Conservation (phyloP, 129 eudicot species). For the Escallonia herrerae region DNA sequence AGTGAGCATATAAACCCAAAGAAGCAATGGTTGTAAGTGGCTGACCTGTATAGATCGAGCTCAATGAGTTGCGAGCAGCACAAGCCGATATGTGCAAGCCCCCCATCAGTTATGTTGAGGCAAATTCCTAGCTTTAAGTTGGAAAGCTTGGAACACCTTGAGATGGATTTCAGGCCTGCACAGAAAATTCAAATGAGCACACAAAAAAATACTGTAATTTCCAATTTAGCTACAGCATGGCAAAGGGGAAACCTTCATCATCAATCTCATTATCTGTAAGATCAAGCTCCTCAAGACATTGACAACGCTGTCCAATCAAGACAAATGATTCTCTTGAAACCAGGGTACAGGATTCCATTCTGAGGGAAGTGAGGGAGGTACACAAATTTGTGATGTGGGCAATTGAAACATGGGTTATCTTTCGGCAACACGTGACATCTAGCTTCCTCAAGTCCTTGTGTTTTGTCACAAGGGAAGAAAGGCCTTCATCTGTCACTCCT, state of each 20-base stretch:
- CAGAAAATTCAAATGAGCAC: conserved; percentile 7
- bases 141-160: conserved; percentile 64
- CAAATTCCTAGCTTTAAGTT: conserved; percentile 84
- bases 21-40: neutral
- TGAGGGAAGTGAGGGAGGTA: conserved; percentile 65
- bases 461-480: conserved; percentile 61
- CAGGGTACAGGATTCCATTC: conserved; percentile 89
- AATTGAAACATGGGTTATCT: conserved; percentile 59
- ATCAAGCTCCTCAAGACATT: conserved; percentile 81
- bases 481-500: conserved; percentile 92
- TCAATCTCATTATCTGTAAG: conserved; percentile 87
- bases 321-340: conserved; percentile 77
- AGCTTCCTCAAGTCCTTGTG: conserved; percentile 62
- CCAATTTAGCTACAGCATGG: neutral
- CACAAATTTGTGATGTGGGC: conserved; percentile 69
- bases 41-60: conserved; percentile 90
- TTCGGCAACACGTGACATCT: conserved; percentile 94
- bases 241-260: conserved; percentile 56
- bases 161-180: conserved; percentile 84
- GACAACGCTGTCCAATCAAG: conserved; percentile 78
- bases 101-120: conserved; percentile 67
- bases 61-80: conserved; percentile 75
- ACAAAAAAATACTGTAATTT: neutral
- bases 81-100: conserved; percentile 62
- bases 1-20: no score